phyloP scores from a whole-genome alignment of 345 rosid genomes.

The Anacardium occidentale region DNA sequence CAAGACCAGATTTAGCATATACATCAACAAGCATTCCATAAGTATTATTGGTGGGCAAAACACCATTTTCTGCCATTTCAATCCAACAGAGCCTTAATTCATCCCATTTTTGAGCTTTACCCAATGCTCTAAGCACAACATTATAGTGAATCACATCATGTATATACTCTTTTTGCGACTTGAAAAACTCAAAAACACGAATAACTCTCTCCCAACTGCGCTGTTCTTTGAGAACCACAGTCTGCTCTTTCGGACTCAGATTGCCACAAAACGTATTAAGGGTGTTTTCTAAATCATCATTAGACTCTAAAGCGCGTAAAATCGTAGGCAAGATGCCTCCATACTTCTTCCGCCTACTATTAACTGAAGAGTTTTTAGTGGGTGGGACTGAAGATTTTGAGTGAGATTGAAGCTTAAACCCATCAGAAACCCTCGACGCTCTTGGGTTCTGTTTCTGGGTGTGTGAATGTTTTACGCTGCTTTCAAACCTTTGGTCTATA shows the following conservation, averaged over 20 bases:
- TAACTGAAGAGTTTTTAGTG: conserved; percentile 33
- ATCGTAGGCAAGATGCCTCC: conserved; percentile 65
- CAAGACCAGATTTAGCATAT: conserved; percentile 83
- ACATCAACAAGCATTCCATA: conserved; percentile 89
- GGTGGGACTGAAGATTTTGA: conserved; percentile 41
- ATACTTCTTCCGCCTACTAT: conserved; percentile 38
- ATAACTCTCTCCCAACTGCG: conserved; percentile 51
- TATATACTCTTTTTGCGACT: conserved; percentile 53
- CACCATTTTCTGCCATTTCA: conserved; percentile 75
- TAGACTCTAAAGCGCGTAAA: conserved; percentile 59
- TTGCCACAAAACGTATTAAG: conserved; percentile 49
- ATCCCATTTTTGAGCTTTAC: conserved; percentile 87
- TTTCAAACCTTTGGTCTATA: conserved; percentile 8
- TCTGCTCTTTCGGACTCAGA: conserved; percentile 74
- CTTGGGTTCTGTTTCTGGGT: conserved; percentile 23
- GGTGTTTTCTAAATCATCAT: conserved; percentile 49
- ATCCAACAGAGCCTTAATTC: conserved; percentile 77
- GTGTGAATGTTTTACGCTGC: conserved; percentile 7
- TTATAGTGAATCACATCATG: conserved; percentile 84
- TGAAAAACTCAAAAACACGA: conserved; percentile 72
- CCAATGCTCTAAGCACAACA: conserved; percentile 70
- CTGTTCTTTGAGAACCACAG: conserved; percentile 77
- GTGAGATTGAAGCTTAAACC: conserved; percentile 53
- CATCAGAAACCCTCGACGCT: conserved; percentile 32
- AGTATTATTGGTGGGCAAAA: conserved; percentile 71